Conservation (phyloP, 2,329 filamentous ascomycete species). For the Aspergillus flavus region DNA sequence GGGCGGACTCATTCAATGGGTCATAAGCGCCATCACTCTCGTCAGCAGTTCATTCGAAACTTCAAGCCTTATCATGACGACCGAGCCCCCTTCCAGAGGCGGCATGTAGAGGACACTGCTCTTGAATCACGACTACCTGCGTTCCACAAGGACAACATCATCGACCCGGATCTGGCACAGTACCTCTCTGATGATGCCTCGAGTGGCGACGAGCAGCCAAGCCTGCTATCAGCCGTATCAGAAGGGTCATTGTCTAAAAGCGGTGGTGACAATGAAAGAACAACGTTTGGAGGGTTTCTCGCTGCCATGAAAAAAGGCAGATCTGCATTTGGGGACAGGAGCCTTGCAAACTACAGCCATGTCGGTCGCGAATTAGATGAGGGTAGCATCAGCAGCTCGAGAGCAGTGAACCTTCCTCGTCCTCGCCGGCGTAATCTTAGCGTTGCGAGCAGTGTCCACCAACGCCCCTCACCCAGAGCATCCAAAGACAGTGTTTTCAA, state of each 20-base stretch:
- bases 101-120: conserved; percentile 66
- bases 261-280: conserved; percentile 70
- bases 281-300: conserved; percentile 72
- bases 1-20: conserved; percentile 75
- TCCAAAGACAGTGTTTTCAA: conserved; percentile 57
- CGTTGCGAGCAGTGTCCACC: conserved; percentile 73
- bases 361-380: conserved; percentile 66
- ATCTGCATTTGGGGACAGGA: conserved; percentile 72
- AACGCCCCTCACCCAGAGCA: conserved; percentile 70
- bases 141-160: conserved; percentile 99
- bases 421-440: conserved; percentile 80
- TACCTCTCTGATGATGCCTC: conserved; percentile 95
- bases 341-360: conserved; percentile 69
- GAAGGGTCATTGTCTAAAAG: conserved; percentile 65
- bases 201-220: conserved; percentile 89
- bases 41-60: conserved; percentile 78
- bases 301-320: conserved; percentile 75
- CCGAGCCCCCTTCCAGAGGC: conserved; percentile 82
- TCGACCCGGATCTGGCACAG: conserved; percentile 90
- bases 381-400: conserved; percentile 64
- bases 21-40: conserved; percentile 85
- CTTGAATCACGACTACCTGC: conserved; percentile 73
- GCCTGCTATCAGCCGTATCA: conserved; percentile 75
- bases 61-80: conserved; percentile 75
- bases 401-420: conserved; percentile 62